Conservation (phyloP, 2,329 filamentous ascomycete species). For the Scytalidium sp. region DNA sequence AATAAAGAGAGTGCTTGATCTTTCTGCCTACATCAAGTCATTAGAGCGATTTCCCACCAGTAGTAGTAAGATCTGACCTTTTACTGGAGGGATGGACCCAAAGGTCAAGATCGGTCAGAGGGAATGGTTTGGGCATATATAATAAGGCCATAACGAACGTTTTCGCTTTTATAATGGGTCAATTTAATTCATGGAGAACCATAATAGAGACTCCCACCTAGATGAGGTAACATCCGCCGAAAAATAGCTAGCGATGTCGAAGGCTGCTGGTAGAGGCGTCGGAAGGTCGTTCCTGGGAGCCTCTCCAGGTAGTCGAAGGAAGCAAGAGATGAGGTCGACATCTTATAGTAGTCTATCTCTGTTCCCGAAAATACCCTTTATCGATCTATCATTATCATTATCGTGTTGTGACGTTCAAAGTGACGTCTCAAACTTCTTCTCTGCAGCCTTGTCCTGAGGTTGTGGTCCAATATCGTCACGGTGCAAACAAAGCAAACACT, state of each 20-base stretch:
- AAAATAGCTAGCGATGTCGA: slow-evolving; percentile 95
- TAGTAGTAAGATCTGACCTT: slow-evolving; percentile 37
- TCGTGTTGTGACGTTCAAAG: not conserved
- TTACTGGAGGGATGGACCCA: slow-evolving; percentile 75
- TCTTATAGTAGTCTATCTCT: slow-evolving; percentile 17
- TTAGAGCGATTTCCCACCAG: slow-evolving; percentile 1
- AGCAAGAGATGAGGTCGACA: slow-evolving; percentile 48
- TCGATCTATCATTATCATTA: slow-evolving; percentile 19
- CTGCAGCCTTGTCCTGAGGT: not conserved
- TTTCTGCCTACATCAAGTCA: slow-evolving; percentile 56
- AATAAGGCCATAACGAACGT: slow-evolving; percentile 93
- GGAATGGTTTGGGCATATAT: slow-evolving; percentile 80
- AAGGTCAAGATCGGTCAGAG: slow-evolving; percentile 74
- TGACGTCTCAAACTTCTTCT: too few species aligned
- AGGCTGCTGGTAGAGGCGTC: slow-evolving; percentile 90
- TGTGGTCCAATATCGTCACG: not conserved
- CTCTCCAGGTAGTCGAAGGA: slow-evolving; percentile 90
- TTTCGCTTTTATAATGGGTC: too few species aligned
- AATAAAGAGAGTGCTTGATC: slow-evolving; percentile 82
- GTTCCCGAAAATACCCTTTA: slow-evolving; percentile 9
- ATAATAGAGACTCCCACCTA: slow-evolving; percentile 53
- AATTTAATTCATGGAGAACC: too few species aligned
- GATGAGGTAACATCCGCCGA: slow-evolving; percentile 89
- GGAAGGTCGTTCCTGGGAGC: slow-evolving; percentile 84
- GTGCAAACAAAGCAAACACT: not conserved